Conservation (phyloP, 1,284 basidiomycete genomes). For the Coriolopsis trogii region DNA sequence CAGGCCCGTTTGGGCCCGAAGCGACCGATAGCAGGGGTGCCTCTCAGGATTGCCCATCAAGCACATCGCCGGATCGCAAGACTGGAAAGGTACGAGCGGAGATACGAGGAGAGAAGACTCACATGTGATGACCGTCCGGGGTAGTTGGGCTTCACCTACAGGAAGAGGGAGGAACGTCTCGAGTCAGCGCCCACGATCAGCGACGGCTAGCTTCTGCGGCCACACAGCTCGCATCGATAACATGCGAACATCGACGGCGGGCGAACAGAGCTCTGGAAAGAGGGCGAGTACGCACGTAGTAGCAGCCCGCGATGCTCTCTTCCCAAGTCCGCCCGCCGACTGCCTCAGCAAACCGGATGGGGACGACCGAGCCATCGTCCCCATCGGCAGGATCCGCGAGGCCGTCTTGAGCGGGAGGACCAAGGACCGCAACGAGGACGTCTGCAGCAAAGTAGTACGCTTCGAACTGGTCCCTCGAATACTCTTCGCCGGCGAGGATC, state of each 20-base stretch:
- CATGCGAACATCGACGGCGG: background rate
- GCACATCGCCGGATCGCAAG: slow-evolving; percentile 10
- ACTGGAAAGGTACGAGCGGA: background rate
- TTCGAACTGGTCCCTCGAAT: slow-evolving; percentile 60
- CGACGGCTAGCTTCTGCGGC: slow-evolving; percentile 1
- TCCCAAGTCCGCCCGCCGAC: slow-evolving; percentile 60
- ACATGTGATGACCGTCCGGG: slow-evolving; percentile 93
- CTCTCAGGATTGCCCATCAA: slow-evolving; percentile 7
- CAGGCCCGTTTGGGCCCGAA: background rate
- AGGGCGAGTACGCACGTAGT: slow-evolving; percentile 62
- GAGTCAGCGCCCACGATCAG: slow-evolving; percentile 15
- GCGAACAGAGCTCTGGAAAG: background rate
- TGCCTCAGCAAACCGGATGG: slow-evolving; percentile 46
- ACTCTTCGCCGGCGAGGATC: slow-evolving; percentile 40
- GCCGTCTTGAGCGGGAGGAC: slow-evolving; percentile 23
- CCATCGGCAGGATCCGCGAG: slow-evolving; percentile 22
- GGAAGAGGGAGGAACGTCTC: background rate
- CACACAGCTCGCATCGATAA: background rate
- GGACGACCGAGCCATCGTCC: slow-evolving; percentile 35
- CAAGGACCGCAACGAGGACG: slow-evolving; percentile 71
- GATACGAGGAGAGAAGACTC: slow-evolving; percentile 36
- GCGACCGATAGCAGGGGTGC: too few relatives aligned
- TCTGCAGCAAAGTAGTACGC: slow-evolving; percentile 78
- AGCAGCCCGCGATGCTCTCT: slow-evolving; percentile 76
- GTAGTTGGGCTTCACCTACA: slow-evolving; percentile 86